Evolutionary conservation across 176 grass and related monocot species (phyloP).

Genomic region (Carex littledalei): DNA sequence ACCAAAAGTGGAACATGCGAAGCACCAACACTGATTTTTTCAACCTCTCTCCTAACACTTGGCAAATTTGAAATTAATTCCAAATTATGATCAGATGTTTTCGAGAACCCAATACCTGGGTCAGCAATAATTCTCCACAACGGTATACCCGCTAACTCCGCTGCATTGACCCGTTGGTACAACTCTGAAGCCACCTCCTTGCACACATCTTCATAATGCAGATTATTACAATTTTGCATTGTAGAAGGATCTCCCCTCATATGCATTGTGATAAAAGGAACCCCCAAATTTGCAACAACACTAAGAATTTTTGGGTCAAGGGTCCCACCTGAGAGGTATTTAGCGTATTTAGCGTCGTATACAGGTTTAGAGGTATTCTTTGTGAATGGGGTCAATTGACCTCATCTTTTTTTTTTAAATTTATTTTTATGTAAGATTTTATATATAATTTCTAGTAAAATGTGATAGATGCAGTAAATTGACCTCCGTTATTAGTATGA

Average conservation of each 20-base stretch:
- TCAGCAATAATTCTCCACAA: conserved; percentile 86
- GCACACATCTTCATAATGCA: conserved; percentile 59
- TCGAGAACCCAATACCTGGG: conserved; percentile 87
- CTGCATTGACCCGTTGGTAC: conserved; percentile 38
- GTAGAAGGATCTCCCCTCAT: conserved; percentile 78
- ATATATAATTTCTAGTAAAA: too few species aligned
- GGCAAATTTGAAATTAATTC: conserved; percentile 47
- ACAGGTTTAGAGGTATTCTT: too few species aligned
- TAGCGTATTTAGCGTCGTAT: too few species aligned
- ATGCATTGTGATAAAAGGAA: conserved; percentile 84
- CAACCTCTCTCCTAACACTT: conserved; percentile 50
- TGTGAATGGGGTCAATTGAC: too few species aligned
- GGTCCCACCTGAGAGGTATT: conserved; percentile 53
- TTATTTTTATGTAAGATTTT: too few species aligned
- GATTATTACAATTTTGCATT: conserved; percentile 75
- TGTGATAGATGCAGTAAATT: too few species aligned
- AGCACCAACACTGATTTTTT: conserved; percentile 53
- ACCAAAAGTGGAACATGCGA: conserved; percentile 68
- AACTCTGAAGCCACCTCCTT: conserved; percentile 73
- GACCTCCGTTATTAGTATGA: too few species aligned
- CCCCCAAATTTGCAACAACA: conserved; percentile 58
- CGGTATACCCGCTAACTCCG: conserved; percentile 61
- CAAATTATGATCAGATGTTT: conserved; percentile 48
- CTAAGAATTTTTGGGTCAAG: conserved; percentile 66
- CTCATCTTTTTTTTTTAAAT: too few species aligned